Percentiles rank a stretch among this genome's conserved stretches.
Evolutionary conservation across 1,284 basidiomycete species (phyloP).

Genomic region (Apiotrichum veenhuisii): DNA sequence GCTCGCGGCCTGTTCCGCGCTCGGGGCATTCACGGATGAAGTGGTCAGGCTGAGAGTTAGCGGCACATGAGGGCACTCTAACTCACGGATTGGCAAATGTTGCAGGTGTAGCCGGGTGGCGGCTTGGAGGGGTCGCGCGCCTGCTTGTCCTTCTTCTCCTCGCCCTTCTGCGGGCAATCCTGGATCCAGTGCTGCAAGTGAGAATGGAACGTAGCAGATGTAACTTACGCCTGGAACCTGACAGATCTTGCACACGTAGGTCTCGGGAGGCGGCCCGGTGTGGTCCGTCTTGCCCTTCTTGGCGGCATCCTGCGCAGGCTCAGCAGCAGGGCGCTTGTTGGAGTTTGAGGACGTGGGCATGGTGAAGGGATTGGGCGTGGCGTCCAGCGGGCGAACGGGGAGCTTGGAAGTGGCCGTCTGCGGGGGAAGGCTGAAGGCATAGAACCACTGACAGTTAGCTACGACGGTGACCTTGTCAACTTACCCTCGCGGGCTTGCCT

Average conservation of each 20-base stretch:
- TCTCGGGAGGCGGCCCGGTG: constrained; percentile 60
- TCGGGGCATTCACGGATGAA: constrained; percentile 82
- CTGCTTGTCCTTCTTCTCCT: constrained; percentile 7
- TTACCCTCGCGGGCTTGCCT: constrained; percentile 77
- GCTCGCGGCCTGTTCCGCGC: constrained; percentile 56
- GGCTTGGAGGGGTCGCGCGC: constrained; percentile 26
- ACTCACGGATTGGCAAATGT: constrained; percentile 45
- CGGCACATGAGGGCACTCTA: constrained; percentile 44
- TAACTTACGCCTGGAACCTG: constrained; percentile 53
- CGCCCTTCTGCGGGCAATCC: constrained; percentile 43
- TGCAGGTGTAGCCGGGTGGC: constrained; percentile 43
- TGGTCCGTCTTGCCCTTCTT: constrained; percentile 49
- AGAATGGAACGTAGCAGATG: background rate
- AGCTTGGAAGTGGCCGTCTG: constrained; percentile 39
- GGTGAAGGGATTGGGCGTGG: constrained; percentile 41
- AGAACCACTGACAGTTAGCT: constrained; percentile 60
- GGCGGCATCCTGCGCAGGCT: constrained; percentile 41
- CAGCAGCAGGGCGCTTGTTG: constrained; percentile 61
- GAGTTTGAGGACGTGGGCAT: constrained; percentile 14
- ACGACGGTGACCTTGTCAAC: constrained; percentile 23
- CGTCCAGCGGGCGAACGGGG: constrained; percentile 35
- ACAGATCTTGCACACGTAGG: constrained; percentile 81
- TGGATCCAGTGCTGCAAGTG: constrained; percentile 44
- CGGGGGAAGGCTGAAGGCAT: constrained; percentile 64
- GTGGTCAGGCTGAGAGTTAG: constrained; percentile 61